Evolutionary conservation across 164 flowering plant genomes (phyloP), one percentile per base, ranked within the genome.

Genomic region (Umbellularia californica): DNA sequence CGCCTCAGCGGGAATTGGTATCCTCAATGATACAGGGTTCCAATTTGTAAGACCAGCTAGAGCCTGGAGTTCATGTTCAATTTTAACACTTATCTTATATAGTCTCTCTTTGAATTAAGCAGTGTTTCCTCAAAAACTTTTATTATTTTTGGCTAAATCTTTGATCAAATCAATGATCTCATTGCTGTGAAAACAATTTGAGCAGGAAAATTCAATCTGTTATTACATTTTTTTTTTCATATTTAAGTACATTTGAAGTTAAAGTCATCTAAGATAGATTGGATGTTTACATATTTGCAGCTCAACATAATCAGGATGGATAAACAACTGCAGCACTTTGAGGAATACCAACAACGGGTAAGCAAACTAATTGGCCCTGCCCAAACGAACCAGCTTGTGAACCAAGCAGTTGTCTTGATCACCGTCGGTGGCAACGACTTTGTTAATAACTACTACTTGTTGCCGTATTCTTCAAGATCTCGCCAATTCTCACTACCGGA

Each of bases 1-100:
- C 65, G 98, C 95, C 55, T 93, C 98, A 1, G 98, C 98, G 0
- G 98, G 98, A 13, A 76, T 93, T 58, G 98, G 98, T 58, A 85
- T 93, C 74, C 95, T 93, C 23, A 86, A 89, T 22, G 97, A 93
- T 82, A 93, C 97, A 0, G 98, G 98, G 5, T 19, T 83, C 75
- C 98, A 91, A 77, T 93, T 93, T 81, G 98, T 93, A 87, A 86
- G 95, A 11, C 20, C 33, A 47, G 23, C 64, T n/a, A 1, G 14
- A 22, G 52, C 17, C 5, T 0, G 7, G 17, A 55, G 60, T 55
- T 55, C 35, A 3, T 15, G n/a, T 55, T 55, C 60, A 15, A 55
- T 55, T 55, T 20, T 19, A 15, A 15, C n/a, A 3, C 4, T 55
- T 55, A 9, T 20, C 60, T 55, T 5, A 2, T 55, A 13, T 14